A percentile compares a stretch with the other conserved stretches of the same genome.
These are phyloP conservation scores for Hydnomerulius pinastri DNA, from an alignment of 768 basidiomycete species.

Conservation along the genomic window DNA sequence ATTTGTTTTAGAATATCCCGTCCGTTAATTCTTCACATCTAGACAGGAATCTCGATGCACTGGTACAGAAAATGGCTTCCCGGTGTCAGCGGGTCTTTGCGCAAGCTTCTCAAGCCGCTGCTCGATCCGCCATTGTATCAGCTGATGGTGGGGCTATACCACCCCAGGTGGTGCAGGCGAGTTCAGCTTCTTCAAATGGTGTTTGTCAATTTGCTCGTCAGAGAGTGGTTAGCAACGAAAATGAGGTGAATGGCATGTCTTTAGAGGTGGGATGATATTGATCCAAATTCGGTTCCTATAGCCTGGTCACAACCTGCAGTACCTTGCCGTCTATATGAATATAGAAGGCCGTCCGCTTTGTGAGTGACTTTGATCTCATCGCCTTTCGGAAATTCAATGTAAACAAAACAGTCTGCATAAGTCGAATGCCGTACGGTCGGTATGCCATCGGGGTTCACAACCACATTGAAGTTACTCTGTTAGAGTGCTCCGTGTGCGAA, in stretches of 20 bases:
- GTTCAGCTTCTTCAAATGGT: conserved; percentile 30
- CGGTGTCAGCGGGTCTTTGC: conserved; percentile 64
- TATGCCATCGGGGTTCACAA: conserved; percentile 39
- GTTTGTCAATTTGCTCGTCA: conserved; percentile 49
- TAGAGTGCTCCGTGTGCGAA: conserved; percentile 47
- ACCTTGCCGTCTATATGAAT: conserved; percentile 51
- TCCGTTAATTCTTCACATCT: conserved; percentile 56
- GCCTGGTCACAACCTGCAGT: conserved; percentile 49
- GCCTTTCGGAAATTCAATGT: conserved; percentile 32
- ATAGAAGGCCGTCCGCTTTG: conserved; percentile 43
- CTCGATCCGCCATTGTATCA: conserved; percentile 55
- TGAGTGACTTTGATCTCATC: conserved; percentile 39
- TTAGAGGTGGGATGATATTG: conserved; percentile 25
- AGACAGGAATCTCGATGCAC: conserved; percentile 67
- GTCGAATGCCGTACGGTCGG: conserved; percentile 51
- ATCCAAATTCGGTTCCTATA: conserved; percentile 33
- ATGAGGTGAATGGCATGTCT: conserved; percentile 48
- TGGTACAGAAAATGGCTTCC: conserved; percentile 61
- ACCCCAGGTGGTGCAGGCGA: conserved; percentile 35
- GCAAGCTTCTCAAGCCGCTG: conserved; percentile 61
- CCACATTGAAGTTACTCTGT: conserved; percentile 47
- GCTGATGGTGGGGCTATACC: conserved; percentile 30
- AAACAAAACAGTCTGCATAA: conserved; percentile 55
- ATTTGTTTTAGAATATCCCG: conserved; percentile 44
- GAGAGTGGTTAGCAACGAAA: conserved; percentile 47